phyloP scores from a whole-genome alignment of 176 grass and related monocot genomes.

The Poa pratensis region DNA sequence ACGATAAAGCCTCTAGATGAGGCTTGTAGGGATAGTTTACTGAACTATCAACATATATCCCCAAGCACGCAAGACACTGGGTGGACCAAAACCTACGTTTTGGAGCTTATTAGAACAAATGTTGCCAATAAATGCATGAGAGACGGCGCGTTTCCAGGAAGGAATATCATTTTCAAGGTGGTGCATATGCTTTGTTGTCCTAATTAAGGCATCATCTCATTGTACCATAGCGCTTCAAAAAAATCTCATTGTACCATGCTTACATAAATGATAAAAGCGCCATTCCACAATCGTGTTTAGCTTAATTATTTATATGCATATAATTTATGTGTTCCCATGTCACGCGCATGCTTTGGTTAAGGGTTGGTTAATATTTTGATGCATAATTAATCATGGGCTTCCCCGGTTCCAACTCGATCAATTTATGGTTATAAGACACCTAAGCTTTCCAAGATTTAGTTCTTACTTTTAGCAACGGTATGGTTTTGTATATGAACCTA shows the following conservation, averaged over 20 bases:
- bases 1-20: conserved; percentile 42
- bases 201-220: conserved; percentile 13
- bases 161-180: conserved; percentile 13
- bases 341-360: conserved; percentile 17
- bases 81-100: conserved; percentile 30
- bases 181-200: neutral
- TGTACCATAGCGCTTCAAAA: no score
- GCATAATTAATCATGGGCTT: no score
- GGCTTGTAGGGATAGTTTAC: conserved; percentile 22
- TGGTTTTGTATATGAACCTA: no score
- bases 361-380: conserved; percentile 2
- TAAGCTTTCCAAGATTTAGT: no score
- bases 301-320: neutral
- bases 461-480: no score
- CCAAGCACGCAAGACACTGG: conserved; percentile 51
- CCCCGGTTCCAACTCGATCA: no score
- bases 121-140: neutral
- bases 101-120: conserved; percentile 8
- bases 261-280: neutral
- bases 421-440: no score
- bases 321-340: neutral
- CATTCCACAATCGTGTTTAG: neutral
- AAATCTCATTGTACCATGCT: conserved; percentile 43
- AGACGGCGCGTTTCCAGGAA: conserved; percentile 14
- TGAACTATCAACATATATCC: conserved; percentile 24